Evolutionary conservation across 176 grass and related monocot species (phyloP).

Genomic region (Carex cristatella): DNA sequence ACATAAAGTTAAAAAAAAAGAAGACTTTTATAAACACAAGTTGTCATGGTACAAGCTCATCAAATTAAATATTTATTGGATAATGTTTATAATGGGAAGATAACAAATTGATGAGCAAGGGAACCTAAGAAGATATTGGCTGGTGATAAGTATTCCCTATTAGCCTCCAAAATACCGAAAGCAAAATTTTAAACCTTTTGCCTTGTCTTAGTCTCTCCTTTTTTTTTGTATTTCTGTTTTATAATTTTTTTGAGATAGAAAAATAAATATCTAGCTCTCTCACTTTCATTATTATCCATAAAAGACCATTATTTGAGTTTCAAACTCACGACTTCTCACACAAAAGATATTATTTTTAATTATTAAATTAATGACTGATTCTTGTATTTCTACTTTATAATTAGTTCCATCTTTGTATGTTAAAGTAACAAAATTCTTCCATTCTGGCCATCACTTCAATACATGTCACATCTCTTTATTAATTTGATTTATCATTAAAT

Average conservation of each 20-base stretch:
- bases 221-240: neutral
- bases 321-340: too few species aligned
- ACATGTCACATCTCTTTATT: neutral
- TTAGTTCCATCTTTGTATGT: neutral
- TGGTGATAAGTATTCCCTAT: constrained; percentile 15
- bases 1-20: neutral
- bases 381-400: too few species aligned
- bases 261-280: too few species aligned
- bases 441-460: neutral
- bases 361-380: too few species aligned
- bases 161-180: constrained; percentile 19
- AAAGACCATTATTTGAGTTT: too few species aligned
- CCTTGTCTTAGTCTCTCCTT: neutral
- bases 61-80: neutral
- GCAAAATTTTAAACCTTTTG: constrained; percentile 5
- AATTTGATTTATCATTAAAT: neutral
- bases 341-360: too few species aligned
- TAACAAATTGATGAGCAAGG: neutral
- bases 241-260: neutral
- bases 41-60: neutral
- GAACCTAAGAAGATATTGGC: constrained; percentile 2
- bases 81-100: neutral
- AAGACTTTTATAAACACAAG: neutral
- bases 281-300: too few species aligned
- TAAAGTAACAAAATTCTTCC: constrained; percentile 1